These are phyloP conservation scores for Aspergillus aculeatus DNA, from an alignment of 2,329 filamentous ascomycete species.

Conservation along the genomic window DNA sequence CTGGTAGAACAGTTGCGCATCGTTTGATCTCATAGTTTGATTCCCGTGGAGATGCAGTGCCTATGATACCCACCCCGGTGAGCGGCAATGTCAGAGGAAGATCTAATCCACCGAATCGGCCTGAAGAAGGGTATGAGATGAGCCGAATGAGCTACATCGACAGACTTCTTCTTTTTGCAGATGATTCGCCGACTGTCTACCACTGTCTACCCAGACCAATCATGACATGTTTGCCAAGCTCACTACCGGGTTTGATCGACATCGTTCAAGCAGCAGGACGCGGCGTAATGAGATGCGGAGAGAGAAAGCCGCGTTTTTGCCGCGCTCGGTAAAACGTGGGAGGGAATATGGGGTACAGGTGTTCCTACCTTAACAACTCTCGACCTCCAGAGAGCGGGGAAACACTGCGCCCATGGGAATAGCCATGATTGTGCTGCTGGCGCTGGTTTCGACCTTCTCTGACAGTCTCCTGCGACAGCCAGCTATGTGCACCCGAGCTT, in stretches of 20 bases:
- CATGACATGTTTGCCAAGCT: neutral
- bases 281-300: too few species aligned
- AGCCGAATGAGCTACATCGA: neutral
- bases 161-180: neutral
- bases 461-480: constrained; percentile 42
- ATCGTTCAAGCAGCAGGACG: neutral
- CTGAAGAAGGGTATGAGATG: neutral
- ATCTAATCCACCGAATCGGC: neutral
- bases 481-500: constrained; percentile 40
- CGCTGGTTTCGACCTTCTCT: constrained; percentile 28
- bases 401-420: constrained; percentile 27
- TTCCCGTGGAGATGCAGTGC: neutral
- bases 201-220: neutral
- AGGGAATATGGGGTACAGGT: neutral
- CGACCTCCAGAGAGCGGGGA: constrained; percentile 27
- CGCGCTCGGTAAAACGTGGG: too few species aligned
- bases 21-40: neutral
- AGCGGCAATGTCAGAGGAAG: neutral
- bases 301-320: too few species aligned
- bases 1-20: neutral
- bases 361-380: constrained; percentile 35
- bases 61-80: neutral
- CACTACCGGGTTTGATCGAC: neutral
- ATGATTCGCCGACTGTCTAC: neutral
- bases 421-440: constrained; percentile 21